Evolutionary conservation across 768 basidiomycete species (phyloP), one percentile per base, ranked within the genome.

Genomic region (Trametes coccinea): DNA sequence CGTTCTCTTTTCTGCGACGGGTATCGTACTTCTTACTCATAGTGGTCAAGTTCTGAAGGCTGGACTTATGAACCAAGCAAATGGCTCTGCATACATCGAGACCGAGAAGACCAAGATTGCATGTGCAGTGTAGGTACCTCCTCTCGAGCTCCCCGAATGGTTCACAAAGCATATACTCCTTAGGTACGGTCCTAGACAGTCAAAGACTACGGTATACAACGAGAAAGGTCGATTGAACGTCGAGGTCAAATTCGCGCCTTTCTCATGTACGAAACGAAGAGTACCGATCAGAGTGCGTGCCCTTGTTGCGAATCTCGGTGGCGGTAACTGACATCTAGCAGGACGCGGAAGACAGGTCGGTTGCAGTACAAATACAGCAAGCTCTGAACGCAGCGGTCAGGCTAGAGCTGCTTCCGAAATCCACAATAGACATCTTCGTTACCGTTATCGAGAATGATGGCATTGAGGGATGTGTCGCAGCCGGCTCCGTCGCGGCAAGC

Each of bases 81-180:
- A 94, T 70, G 97, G 97, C 1, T 97, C 95, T 16, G 95, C 94
- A 10, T 99, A 98, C 71, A 91, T 99, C 67, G 97, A 99, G 76
- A 90, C 89, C 1, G 90, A 91, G 59, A 83, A 83, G 57, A 92
- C 92, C 0, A 99, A 99, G 77, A 86, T 99, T 64, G 95, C 94
- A 4, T 97, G 94, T 72, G 94, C 97, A 44, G 92, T 98, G 95
- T 98, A 68, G 69, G 90, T 82, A 52, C 59, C 22, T 22, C 22
- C 22, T 22, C 22, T 45, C 39, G 55, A 44, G 41, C 47, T 4
- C 39, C 30, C 16, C 46, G 33, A n/a, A 27, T 17, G 16, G 45
- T 7, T 46, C 17, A 10, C 22, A 46, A 46, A 22, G n/a, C 8
- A 5, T 13, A 30, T 10, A 4, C 9, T 14, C 37, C 13, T 22